A percentile compares a stretch with the other conserved stretches of the same genome.
Evolutionary conservation across 495 filamentous ascomycete species (phyloP).

Genomic region (Physcia stellaris): DNA sequence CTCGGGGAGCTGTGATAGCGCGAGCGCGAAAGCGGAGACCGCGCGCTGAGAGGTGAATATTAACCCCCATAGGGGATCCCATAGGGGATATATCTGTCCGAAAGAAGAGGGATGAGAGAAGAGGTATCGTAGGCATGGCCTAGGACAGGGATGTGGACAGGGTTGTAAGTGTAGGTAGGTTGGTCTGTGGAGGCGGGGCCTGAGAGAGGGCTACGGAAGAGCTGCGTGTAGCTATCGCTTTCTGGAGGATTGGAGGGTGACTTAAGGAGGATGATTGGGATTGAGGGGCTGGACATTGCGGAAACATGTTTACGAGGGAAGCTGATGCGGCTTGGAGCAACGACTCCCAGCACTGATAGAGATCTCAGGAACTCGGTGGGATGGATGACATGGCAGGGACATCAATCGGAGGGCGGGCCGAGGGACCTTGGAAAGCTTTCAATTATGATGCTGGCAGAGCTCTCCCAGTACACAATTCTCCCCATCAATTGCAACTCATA

Average conservation of each 20-base stretch:
- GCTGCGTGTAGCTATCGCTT: slow-evolving; percentile 70
- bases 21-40: slow-evolving; percentile 36
- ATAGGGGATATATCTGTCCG: slow-evolving; percentile 8
- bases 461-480: no score
- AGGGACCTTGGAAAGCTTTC: no score
- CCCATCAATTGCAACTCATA: background rate
- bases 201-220: slow-evolving; percentile 37
- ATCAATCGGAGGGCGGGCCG: no score
- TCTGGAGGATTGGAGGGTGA: slow-evolving; percentile 71
- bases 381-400: no score
- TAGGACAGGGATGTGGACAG: slow-evolving; percentile 32
- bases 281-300: slow-evolving; percentile 5
- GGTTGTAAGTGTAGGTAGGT: slow-evolving; percentile 54
- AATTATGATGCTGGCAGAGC: no score
- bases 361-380: slow-evolving; percentile 12
- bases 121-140: slow-evolving; percentile 20
- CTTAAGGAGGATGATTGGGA: slow-evolving; percentile 71
- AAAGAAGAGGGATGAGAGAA: background rate
- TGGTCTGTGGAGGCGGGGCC: slow-evolving; percentile 68
- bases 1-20: slow-evolving; percentile 8
- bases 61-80: slow-evolving; percentile 17
- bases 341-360: background rate
- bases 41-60: slow-evolving; percentile 83
- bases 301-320: slow-evolving; percentile 16
- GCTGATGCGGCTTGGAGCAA: slow-evolving; percentile 4